phyloP scores from a whole-genome alignment of 2,329 filamentous ascomycete species.

The Leptographium lundbergii region DNA sequence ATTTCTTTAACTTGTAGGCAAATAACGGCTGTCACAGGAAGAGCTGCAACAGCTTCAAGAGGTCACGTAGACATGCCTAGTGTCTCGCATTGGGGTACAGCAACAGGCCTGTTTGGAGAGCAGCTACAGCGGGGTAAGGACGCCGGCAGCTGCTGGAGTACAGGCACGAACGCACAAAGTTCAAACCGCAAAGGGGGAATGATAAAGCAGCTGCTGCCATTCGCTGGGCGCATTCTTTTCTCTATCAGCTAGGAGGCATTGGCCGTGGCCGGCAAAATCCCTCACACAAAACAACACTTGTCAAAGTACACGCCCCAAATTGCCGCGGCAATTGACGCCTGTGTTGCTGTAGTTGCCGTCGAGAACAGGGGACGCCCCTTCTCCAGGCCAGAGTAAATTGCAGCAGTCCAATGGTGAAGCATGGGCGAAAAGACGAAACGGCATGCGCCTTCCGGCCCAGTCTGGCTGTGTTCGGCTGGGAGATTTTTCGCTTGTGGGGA shows the following conservation, averaged over 20 bases:
- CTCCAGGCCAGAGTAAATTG: not conserved
- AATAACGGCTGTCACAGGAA: not conserved
- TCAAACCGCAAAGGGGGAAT: not conserved
- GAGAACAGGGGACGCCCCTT: not conserved
- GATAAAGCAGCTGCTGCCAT: conserved; percentile 8
- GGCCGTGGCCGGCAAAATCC: not conserved
- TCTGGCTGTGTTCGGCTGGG: not conserved
- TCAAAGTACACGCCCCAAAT: not conserved
- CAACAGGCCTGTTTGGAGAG: not conserved
- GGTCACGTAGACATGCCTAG: not conserved
- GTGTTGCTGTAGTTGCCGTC: not conserved
- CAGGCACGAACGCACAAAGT: not conserved
- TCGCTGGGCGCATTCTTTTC: not conserved
- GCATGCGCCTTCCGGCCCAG: not conserved
- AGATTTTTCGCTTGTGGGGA: conserved; percentile 1
- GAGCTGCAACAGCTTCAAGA: not conserved
- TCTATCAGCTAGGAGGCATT: not conserved
- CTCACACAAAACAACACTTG: not conserved
- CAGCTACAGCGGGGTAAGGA: not conserved
- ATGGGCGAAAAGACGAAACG: not conserved
- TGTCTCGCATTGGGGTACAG: not conserved
- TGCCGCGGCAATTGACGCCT: not conserved
- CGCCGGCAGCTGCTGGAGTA: not conserved
- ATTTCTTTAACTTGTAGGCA: too few relatives aligned
- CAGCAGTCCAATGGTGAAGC: not conserved